phyloP scores from a whole-genome alignment of 1,284 basidiomycete species.

The Fomitopsis palustris region DNA sequence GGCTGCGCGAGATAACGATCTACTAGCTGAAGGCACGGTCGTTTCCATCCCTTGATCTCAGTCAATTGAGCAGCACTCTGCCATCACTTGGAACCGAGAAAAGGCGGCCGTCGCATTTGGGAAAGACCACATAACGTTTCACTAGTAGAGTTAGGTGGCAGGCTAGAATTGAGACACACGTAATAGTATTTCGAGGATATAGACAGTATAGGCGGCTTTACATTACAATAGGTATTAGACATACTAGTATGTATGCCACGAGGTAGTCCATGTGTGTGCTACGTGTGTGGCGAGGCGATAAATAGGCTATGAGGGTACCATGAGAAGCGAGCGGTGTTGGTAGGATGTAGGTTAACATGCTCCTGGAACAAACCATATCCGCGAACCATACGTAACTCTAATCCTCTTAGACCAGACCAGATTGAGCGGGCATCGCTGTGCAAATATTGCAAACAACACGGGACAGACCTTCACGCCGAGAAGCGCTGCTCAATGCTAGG shows the following conservation, averaged over 20 bases:
- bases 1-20: no score
- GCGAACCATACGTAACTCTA: background rate
- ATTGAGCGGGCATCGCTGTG: background rate
- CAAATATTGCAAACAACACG: no score
- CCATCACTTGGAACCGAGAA: no score
- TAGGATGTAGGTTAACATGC: background rate
- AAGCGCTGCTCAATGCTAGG: constrained; percentile 25
- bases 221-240: background rate
- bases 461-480: constrained; percentile 7
- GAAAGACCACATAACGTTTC: no score
- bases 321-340: background rate
- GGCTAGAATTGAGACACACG: no score
- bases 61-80: no score
- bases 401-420: background rate
- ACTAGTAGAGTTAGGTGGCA: no score
- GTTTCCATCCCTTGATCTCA: no score
- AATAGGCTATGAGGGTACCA: background rate
- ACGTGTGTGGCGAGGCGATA: no score
- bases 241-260: background rate
- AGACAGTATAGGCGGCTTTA: background rate
- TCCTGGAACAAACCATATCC: background rate
- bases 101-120: no score
- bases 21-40: no score
- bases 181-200: no score
- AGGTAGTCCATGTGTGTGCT: background rate